Base-by-base conservation (phyloP, 768 basidiomycete genomes). In the Suillus occidentalis region DNA sequence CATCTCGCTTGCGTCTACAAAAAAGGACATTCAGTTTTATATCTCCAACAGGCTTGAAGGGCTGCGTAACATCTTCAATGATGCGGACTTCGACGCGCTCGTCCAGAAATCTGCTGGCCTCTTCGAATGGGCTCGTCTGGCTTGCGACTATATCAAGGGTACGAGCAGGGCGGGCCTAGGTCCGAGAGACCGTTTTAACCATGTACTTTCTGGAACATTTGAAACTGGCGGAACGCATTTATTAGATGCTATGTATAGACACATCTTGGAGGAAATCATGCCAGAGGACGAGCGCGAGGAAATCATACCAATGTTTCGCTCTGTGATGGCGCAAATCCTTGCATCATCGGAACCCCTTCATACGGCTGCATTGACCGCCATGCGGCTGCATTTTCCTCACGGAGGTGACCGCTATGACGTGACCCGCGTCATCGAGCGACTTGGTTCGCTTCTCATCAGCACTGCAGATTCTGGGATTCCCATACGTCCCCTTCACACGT, bases 401-500 rank as follows among this genome's bases (percentile, higher is more conserved):
- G 9, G 1, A 12, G 2, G 2, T 57, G 7, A 34, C 7, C 36
- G 22, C 6, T 36, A 58, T 5, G 7, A 13, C 6, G 57, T 60
- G n/a, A 31, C 8, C 3, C 16, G n/a, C 9, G 56, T 60, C 22
- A 18, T 70, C 20, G 10, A 22, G 16, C 16, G 10, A 16, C 8
- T 65, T 39, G 64, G 42, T 7, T 47, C 65, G 12, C 20, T 65
- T 60, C 34, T 34, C 34, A 34, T 34, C 34, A 60, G 66, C 14
- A 53, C n/a, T 6, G 1, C 6, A 5, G 58, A 39, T 22, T 36
- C 10, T 1, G 14, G 20, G 22, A 63, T n/a, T 13, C 60, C 66
- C 0, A 64, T 73, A 49, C 57, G 58, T 10, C 63, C 69, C 7
- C 34, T 34, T 34, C 75, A 76, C 40, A 37, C 67, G 12, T 76